Base-by-base conservation (phyloP, 192 early-diverging fungal species). In the Glomus cerebriforme region DNA sequence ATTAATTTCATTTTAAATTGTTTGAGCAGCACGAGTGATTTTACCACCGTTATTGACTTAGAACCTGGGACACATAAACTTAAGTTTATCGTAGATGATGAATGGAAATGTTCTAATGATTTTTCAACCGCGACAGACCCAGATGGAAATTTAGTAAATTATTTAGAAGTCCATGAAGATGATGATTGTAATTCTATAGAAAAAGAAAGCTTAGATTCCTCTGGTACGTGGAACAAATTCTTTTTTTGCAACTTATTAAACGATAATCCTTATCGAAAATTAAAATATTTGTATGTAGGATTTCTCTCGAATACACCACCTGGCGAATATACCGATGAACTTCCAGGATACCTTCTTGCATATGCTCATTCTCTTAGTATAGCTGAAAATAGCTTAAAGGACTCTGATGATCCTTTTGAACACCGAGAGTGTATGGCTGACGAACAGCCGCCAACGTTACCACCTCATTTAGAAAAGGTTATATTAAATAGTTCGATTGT, bases 51-150 rank as follows among this genome's bases (percentile, higher is more conserved):
- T 43, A 84, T 99, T 29, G 92, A 97, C 80, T 85, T 99, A 75
- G 93, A 95, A n/a, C 91, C 93, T 26, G 97, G 97, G 59, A 97
- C 95, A 5, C 97, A 99, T 84, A 92, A 93, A 80, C 90, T 98
- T 70, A 99, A 99, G 85, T 99, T 96, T 79, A 98, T 99, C 82
- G 97, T 99, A 7, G 97, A 99, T 81, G 96, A 96, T 79, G 96
- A 98, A 78, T 99, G 98, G 98, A 95, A 95, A 73, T 98, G 97
- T 74, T 95, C 93, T 1, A 94, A 94, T 67, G 92, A 96, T 69
- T 84, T 98, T 62, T 92, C 95, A 67, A 93, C 94, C 59, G 96
- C 95, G 1, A 94, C 95, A 0, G 98, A 99, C 79, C 90, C 93
- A 5, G 95, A 98, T 79, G 98, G 98, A 62, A 98, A 98, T 78